A percentile compares a stretch with the other conserved stretches of the same genome.
Conservation (phyloP, 306 rosid species). For the Cercis canadensis region DNA sequence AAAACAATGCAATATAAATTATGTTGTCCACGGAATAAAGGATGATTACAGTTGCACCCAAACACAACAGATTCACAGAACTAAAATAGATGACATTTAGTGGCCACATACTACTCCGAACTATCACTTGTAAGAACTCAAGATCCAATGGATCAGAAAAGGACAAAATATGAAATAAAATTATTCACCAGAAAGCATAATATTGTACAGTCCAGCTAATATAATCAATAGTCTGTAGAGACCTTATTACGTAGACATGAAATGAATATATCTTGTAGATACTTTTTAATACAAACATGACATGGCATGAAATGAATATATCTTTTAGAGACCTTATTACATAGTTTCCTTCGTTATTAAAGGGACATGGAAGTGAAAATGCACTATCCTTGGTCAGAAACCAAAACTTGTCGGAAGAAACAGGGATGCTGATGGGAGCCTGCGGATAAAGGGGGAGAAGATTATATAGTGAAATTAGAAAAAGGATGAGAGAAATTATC, state of each 20-base stretch:
- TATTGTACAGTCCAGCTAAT: background rate
- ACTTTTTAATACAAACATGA: too few species aligned
- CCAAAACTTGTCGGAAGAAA: constrained; percentile 90
- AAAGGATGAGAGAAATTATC: background rate
- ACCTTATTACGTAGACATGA: background rate
- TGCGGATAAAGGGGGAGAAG: constrained; percentile 46
- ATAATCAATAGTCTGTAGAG: background rate
- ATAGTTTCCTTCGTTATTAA: constrained; percentile 79
- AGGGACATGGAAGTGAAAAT: constrained; percentile 80
- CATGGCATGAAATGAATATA: too few species aligned
- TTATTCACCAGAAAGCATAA: constrained; percentile 17
- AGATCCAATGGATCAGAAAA: constrained; percentile 12
- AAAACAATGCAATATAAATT: constrained; percentile 9
- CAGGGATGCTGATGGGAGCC: constrained; percentile 86
- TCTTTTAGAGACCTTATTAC: constrained; percentile 72
- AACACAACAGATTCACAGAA: background rate
- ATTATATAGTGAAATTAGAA: background rate
- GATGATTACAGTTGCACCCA: constrained; percentile 5
- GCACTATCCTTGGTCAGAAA: constrained; percentile 82
- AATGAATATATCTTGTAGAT: background rate
- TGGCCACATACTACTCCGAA: constrained; percentile 7
- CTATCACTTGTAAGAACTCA: constrained; percentile 4
- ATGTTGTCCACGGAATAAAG: constrained; percentile 1
- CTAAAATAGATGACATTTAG: constrained; percentile 25
- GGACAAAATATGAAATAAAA: background rate